Evolutionary conservation across 805 yeast species (phyloP).

Genomic region (Kazachstania taianensis): DNA sequence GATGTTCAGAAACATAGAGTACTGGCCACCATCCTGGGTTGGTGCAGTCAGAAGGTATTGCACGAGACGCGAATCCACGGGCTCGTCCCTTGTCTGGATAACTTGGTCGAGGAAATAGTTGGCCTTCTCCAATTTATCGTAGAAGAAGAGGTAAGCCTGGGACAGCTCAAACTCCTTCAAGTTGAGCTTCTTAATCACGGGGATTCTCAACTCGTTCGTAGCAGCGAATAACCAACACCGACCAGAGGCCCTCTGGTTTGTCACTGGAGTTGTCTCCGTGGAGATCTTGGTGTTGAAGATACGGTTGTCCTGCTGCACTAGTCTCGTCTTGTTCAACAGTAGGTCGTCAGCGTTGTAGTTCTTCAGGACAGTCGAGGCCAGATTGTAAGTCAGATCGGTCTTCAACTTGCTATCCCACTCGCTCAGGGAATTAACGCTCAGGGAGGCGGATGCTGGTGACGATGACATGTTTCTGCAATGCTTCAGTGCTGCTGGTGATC

Average conservation of each 20-base stretch:
- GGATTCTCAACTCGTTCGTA: slow-evolving; percentile 58
- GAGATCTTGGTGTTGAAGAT: slow-evolving; percentile 26
- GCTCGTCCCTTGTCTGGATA: slow-evolving; percentile 55
- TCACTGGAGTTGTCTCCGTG: slow-evolving; percentile 44
- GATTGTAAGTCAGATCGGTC: slow-evolving; percentile 22
- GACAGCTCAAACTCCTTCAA: slow-evolving; percentile 64
- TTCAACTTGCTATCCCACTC: slow-evolving; percentile 22
- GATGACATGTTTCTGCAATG: too few relatives aligned
- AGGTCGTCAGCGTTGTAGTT: slow-evolving; percentile 29
- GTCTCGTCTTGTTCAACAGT: slow-evolving; percentile 20
- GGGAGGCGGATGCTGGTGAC: neutral
- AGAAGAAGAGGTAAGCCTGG: slow-evolving; percentile 70
- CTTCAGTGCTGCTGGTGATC: too few relatives aligned
- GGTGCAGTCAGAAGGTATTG: slow-evolving; percentile 59
- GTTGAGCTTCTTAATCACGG: slow-evolving; percentile 50
- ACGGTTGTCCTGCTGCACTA: slow-evolving; percentile 16
- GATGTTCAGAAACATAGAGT: slow-evolving; percentile 70
- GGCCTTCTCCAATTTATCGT: slow-evolving; percentile 78
- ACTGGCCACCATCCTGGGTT: slow-evolving; percentile 79
- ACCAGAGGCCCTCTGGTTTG: slow-evolving; percentile 68
- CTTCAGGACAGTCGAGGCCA: slow-evolving; percentile 31
- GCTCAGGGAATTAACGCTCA: neutral
- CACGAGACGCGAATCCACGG: slow-evolving; percentile 59
- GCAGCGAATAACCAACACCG: slow-evolving; percentile 88
- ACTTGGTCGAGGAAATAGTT: slow-evolving; percentile 72